Percentiles rank a stretch among this genome's conserved stretches.
Evolutionary conservation across 108 stramenopile species (phyloP).

Genomic region (Stephanodiscus minutulus): DNA sequence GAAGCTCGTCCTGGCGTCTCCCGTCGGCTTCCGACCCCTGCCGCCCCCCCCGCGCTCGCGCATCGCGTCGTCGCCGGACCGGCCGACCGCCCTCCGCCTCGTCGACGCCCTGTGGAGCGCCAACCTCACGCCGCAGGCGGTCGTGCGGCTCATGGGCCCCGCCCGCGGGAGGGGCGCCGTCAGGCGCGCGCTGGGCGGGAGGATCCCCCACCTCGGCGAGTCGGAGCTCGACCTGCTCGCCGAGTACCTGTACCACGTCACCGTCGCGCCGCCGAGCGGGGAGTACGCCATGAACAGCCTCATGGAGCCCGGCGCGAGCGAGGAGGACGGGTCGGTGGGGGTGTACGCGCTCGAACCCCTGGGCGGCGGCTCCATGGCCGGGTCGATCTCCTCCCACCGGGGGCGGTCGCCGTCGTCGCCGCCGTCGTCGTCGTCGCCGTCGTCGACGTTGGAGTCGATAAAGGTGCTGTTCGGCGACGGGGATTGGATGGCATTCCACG

Average conservation of each 20-base stretch:
- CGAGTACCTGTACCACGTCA: slow-evolving; percentile 55
- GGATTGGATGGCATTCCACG: slow-evolving; percentile 57
- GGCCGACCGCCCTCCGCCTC: slow-evolving; percentile 44
- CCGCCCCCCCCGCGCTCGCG: slow-evolving; percentile 27
- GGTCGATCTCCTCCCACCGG: neutral
- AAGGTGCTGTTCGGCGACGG: slow-evolving; percentile 52
- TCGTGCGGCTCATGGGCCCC: slow-evolving; percentile 49
- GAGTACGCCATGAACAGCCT: slow-evolving; percentile 59
- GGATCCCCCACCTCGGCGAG: slow-evolving; percentile 45
- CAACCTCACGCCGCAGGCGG: slow-evolving; percentile 50
- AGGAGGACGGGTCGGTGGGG: slow-evolving; percentile 30
- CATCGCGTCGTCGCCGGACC: slow-evolving; percentile 12
- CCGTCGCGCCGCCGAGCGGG: slow-evolving; percentile 54
- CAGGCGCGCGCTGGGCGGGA: slow-evolving; percentile 34
- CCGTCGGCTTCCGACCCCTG: slow-evolving; percentile 48
- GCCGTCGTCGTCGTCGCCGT: neutral
- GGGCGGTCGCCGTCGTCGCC: slow-evolving; percentile 7
- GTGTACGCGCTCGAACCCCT: slow-evolving; percentile 52
- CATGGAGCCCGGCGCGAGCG: slow-evolving; percentile 45
- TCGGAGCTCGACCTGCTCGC: slow-evolving; percentile 46
- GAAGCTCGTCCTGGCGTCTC: slow-evolving; percentile 51
- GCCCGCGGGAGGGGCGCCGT: slow-evolving; percentile 41
- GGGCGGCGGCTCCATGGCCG: slow-evolving; percentile 38
- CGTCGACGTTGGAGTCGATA: slow-evolving; percentile 30
- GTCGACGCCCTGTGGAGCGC: slow-evolving; percentile 57